Conservation (phyloP, 164 flowering plant species). For the Litsea cubeba region DNA sequence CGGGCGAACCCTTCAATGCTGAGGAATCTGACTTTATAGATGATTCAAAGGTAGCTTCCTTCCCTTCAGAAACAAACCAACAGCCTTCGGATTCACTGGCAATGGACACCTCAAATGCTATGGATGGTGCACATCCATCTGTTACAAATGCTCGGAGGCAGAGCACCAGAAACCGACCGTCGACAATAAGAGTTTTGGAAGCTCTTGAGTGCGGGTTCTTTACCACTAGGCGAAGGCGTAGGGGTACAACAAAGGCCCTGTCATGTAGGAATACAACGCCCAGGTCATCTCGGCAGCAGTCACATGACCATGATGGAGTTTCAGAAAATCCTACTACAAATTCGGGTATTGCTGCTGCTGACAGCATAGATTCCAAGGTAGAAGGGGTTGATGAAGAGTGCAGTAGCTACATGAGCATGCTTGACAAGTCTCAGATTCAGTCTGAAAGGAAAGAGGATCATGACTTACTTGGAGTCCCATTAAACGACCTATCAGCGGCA, state of each 20-base stretch:
- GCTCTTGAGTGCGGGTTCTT: conserved; percentile 55
- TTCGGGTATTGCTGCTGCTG: conserved; percentile 11
- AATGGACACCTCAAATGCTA: conserved; percentile 10
- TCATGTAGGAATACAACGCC: conserved; percentile 1
- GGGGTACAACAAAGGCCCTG: conserved; percentile 11
- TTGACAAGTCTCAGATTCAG: conserved; percentile 17
- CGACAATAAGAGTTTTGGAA: conserved; percentile 58
- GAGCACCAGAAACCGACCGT: conserved; percentile 66
- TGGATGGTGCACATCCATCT: conserved; percentile 23
- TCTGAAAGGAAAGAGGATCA: conserved; percentile 20
- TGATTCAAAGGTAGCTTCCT: conserved; percentile 11
- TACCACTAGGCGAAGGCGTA: conserved; percentile 22
- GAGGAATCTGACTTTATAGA: conserved; percentile 14
- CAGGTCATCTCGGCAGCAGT: conserved; percentile 31
- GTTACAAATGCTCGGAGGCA: conserved; percentile 36
- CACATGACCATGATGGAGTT: conserved; percentile 16
- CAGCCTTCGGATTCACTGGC: neutral
- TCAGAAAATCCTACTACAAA: conserved; percentile 8
- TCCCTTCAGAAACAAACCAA: neutral
- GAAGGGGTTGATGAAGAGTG: conserved; percentile 25
- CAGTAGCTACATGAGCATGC: conserved; percentile 15
- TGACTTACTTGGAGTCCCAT: conserved; percentile 12
- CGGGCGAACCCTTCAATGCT: conserved; percentile 17
- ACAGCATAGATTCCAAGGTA: conserved; percentile 16
- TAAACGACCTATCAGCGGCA: conserved; percentile 18